Percentiles rank a stretch among this genome's conserved stretches.
These are phyloP conservation scores for Cordyceps cicadae DNA, from an alignment of 2,329 filamentous ascomycete genomes.

Conservation along the genomic window DNA sequence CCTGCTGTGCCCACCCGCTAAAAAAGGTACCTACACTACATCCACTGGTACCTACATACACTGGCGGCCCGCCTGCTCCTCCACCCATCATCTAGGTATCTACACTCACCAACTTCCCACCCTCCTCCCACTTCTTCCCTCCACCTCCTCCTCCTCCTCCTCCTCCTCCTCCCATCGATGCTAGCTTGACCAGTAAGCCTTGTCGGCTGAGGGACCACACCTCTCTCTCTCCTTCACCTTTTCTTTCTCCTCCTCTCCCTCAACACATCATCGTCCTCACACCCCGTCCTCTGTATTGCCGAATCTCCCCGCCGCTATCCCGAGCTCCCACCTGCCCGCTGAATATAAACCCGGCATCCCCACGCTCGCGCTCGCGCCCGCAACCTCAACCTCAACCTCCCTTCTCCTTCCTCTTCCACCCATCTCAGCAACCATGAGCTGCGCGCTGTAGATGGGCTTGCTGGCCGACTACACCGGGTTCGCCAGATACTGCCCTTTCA, in stretches of 20 bases:
- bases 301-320: not conserved
- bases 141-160: too few relatives aligned
- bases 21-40: too few relatives aligned
- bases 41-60: too few relatives aligned
- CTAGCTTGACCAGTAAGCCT: not conserved
- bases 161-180: too few relatives aligned
- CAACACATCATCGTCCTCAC: not conserved
- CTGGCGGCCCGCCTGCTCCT: not conserved
- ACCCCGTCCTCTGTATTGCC: not conserved
- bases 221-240: not conserved
- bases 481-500: not conserved
- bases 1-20: too few relatives aligned
- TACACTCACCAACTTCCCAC: too few relatives aligned
- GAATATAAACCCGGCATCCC: slow-evolving; percentile 11
- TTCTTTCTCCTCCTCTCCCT: not conserved
- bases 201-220: not conserved
- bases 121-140: not conserved
- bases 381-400: not conserved
- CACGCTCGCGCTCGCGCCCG: slow-evolving; percentile 14
- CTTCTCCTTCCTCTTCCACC: not conserved
- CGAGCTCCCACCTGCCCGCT: not conserved
- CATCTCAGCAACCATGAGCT: not conserved
- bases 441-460: slow-evolving; percentile 2
- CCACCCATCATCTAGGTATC: not conserved
- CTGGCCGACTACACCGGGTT: not conserved